These are phyloP conservation scores for Globisporangium solare DNA, from an alignment of 352 stramenopile species.

Conservation along the genomic window DNA sequence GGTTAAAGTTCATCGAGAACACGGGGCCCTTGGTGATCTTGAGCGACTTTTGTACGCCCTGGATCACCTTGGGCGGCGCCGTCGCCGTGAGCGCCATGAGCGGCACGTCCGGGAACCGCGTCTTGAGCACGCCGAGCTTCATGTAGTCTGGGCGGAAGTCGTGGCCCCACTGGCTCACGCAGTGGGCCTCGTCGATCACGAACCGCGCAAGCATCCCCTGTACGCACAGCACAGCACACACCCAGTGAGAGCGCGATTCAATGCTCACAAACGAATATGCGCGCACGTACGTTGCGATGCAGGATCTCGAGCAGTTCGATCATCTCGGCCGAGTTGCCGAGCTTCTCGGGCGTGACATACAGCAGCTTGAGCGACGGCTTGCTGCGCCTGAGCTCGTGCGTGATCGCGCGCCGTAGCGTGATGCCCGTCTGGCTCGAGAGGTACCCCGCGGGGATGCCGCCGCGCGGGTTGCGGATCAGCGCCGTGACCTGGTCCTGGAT, in stretches of 20 bases:
- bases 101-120: slow-evolving; percentile 87
- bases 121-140: slow-evolving; percentile 89
- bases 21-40: slow-evolving; percentile 73
- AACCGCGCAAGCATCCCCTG: slow-evolving; percentile 87
- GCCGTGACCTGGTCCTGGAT: slow-evolving; percentile 92
- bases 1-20: slow-evolving; percentile 92
- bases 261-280: no score
- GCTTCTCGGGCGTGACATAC: slow-evolving; percentile 95
- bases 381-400: slow-evolving; percentile 77
- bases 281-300: slow-evolving; percentile 35
- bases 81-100: slow-evolving; percentile 93
- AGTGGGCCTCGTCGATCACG: slow-evolving; percentile 93
- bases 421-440: slow-evolving; percentile 73
- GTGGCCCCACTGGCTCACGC: slow-evolving; percentile 87
- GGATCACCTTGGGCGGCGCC: slow-evolving; percentile 81
- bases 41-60: slow-evolving; percentile 69
- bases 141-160: slow-evolving; percentile 91
- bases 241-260: no score
- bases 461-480: slow-evolving; percentile 56
- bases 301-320: slow-evolving; percentile 54
- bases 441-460: slow-evolving; percentile 64
- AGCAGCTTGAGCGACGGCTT: slow-evolving; percentile 81
- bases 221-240: not conserved
- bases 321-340: slow-evolving; percentile 75
- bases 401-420: slow-evolving; percentile 60